Percentiles rank a stretch among this genome's conserved stretches.
Evolutionary conservation across 176 grass and related monocot genomes (phyloP).

Genomic region (Carex myosuroides): DNA sequence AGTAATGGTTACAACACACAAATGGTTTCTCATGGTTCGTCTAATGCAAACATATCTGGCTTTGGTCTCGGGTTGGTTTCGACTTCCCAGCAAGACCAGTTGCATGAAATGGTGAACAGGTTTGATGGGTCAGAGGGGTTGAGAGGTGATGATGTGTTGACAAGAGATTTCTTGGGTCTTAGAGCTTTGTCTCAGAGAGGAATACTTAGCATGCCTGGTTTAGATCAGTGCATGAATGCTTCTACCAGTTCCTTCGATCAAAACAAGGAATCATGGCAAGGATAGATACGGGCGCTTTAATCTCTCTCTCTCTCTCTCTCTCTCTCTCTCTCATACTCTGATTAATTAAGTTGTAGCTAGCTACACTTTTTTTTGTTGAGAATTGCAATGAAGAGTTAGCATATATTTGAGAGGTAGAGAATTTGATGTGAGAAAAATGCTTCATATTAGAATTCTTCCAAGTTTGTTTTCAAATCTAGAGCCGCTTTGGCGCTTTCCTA

Average conservation of each 20-base stretch:
- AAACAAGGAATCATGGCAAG: conserved; percentile 37
- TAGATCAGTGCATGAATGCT: conserved; percentile 53
- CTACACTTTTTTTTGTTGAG: conserved; percentile 10
- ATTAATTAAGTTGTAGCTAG: not conserved
- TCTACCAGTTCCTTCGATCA: conserved; percentile 19
- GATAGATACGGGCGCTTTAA: not conserved
- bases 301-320: not conserved
- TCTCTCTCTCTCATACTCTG: not conserved
- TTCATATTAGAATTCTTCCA: conserved; percentile 1
- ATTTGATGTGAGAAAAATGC: conserved; percentile 2
- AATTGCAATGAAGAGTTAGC: conserved; percentile 9
- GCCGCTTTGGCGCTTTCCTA: not conserved
- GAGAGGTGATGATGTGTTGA: conserved; percentile 40
- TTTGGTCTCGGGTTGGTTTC: conserved; percentile 8
- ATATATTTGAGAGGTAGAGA: not conserved
- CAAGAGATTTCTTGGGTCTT: conserved; percentile 85
- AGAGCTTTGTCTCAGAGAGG: conserved; percentile 69
- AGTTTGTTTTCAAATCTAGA: not conserved
- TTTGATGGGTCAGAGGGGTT: conserved; percentile 8
- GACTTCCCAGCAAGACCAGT: conserved; percentile 4
- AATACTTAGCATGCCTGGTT: conserved; percentile 59
- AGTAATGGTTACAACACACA: conserved; percentile 40
- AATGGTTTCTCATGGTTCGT: conserved; percentile 35
- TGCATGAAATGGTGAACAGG: conserved; percentile 34
- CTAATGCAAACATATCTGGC: not conserved